phyloP scores from a whole-genome alignment of 495 filamentous ascomycete genomes.

The Copromyces sp. region DNA sequence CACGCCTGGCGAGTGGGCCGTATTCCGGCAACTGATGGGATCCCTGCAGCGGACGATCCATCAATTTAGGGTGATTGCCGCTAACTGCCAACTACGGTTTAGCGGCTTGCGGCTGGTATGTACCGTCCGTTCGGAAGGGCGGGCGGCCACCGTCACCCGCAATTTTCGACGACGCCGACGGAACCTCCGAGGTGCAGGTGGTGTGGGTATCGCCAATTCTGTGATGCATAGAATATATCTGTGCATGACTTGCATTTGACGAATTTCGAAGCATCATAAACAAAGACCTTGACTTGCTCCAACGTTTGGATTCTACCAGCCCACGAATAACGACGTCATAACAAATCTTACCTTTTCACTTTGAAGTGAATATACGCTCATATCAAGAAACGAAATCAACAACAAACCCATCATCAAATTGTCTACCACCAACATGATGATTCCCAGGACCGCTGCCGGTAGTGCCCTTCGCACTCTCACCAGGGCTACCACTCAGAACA shows the following conservation, averaged over 20 bases:
- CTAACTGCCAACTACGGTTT: background rate
- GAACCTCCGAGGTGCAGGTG: background rate
- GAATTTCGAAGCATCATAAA: background rate
- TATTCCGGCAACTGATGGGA: background rate
- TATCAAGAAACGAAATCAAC: background rate
- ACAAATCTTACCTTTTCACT: background rate
- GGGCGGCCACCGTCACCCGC: background rate
- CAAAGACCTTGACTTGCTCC: background rate
- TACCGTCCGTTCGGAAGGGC: background rate
- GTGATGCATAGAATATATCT: background rate
- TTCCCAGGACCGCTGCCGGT: background rate
- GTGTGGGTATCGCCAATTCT: background rate
- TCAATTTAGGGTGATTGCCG: background rate
- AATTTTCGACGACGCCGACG: background rate
- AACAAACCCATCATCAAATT: background rate
- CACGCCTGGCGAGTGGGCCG: background rate
- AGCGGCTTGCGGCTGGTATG: background rate
- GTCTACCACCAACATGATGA: background rate
- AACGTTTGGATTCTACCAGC: background rate
- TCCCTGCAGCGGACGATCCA: background rate
- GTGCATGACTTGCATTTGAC: background rate
- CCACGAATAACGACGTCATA: background rate
- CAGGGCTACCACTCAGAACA: background rate
- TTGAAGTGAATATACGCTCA: background rate
- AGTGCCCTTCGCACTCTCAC: background rate